A percentile compares a stretch with the other conserved stretches of the same genome.
Conservation (phyloP, 164 flowering plant genomes). For the Hamamelis virginiana region DNA sequence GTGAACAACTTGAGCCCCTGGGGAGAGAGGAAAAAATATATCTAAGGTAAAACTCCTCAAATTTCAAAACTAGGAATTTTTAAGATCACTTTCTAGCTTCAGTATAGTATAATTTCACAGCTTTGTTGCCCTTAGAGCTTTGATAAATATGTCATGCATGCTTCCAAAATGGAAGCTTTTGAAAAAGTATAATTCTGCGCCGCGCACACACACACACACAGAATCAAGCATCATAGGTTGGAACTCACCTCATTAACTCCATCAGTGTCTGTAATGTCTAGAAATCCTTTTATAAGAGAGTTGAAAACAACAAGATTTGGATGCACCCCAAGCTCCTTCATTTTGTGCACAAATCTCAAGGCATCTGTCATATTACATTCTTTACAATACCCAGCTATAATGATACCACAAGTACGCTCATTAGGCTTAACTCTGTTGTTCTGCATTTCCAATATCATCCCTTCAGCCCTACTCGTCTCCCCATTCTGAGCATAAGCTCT, state of each 20-base stretch:
- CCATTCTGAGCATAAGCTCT: slow-evolving; percentile 72
- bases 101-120: background rate
- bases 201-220: background rate
- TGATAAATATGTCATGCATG: background rate
- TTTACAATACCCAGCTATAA: slow-evolving; percentile 58
- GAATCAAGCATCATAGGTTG: background rate
- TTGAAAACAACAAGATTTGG: slow-evolving; percentile 86
- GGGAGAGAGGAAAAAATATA: too few relatives aligned
- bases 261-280: slow-evolving; percentile 50
- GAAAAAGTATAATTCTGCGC: background rate
- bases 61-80: too few relatives aligned
- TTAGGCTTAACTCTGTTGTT: slow-evolving; percentile 58
- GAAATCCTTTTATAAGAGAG: slow-evolving; percentile 76
- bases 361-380: slow-evolving; percentile 46
- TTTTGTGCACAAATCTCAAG: slow-evolving; percentile 36
- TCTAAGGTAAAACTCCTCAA: too few relatives aligned
- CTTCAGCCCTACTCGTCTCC: slow-evolving; percentile 62
- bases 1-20: too few relatives aligned
- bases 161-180: background rate
- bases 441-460: slow-evolving; percentile 62
- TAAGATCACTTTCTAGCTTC: background rate
- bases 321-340: slow-evolving; percentile 61
- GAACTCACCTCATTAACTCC: slow-evolving; percentile 47
- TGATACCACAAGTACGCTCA: slow-evolving; percentile 79
- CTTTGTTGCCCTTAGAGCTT: background rate